Base-by-base conservation (phyloP, 768 basidiomycete species). In the Tulasnella sp. region DNA sequence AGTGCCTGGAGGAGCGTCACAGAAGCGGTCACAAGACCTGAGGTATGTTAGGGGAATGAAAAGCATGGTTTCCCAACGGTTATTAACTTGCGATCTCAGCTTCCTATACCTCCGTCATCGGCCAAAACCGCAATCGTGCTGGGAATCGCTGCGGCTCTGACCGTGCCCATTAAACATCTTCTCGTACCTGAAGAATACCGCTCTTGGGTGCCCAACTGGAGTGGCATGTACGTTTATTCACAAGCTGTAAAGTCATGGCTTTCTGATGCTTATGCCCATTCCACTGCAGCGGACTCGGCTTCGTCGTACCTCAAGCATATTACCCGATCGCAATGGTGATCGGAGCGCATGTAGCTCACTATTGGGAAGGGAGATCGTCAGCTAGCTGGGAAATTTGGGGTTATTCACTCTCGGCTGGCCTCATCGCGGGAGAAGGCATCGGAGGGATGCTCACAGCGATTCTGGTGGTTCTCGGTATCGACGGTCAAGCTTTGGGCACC, bases 361-460 rank as follows among this genome's bases (percentile, higher is more conserved):
- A 64, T 39, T 76, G 75, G 75, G 63, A 72, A 62, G 42, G 67
- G 37, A 42, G 42, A 11, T 39, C 66, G 19, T 75, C 75, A 3
- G 69, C 67, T 8, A 41, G 66, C n/a, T 76, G 66, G 75, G 75
- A 76, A 59, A 37, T 69, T 26, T 74, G 73, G 64, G 75, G 70
- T 19, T 76, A 75, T 42, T 67, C 75, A 26, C 70, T 75, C 40
- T 73, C 75, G 14, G 75, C 75, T 34, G 75, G 75, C 40, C 42
- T 75, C 34, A 75, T 76, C 41, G 73, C 75, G 16, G 75, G 75
- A 17, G 75, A 76, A 62, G 75, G 75, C 42, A 67, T 76, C 5
- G 75, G 75, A 9, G 75, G 75, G 34, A 75, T 76, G 29, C 62
- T 76, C 40, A 72, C 62, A 1, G 71, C 71, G n/a, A 22, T 72